phyloP scores from a whole-genome alignment of 805 yeast genomes.

The Wickerhamomyces ciferrii region DNA sequence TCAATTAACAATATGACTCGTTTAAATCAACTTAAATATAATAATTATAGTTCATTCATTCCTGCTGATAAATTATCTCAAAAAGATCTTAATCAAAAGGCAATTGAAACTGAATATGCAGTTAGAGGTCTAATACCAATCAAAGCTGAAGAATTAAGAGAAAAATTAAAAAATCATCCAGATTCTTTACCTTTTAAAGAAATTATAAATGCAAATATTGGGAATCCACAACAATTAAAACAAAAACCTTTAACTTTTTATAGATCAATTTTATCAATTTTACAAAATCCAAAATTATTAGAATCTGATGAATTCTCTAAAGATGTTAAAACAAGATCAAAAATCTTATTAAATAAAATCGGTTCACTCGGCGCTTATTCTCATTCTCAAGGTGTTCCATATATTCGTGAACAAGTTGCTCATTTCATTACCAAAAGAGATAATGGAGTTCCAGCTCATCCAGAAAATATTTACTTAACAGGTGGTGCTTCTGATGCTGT shows the following conservation, averaged over 20 bases:
- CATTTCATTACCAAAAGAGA: slow-evolving; percentile 76
- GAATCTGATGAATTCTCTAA: slow-evolving; percentile 35
- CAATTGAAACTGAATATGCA: slow-evolving; percentile 88
- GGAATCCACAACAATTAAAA: slow-evolving; percentile 96
- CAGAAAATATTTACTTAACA: slow-evolving; percentile 77
- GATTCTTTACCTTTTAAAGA: slow-evolving; percentile 67
- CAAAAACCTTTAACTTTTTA: slow-evolving; percentile 95
- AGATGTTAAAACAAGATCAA: slow-evolving; percentile 77
- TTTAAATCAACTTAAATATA: background rate
- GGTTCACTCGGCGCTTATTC: slow-evolving; percentile 96
- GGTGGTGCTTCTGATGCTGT: slow-evolving; percentile 96
- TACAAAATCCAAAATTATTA: slow-evolving; percentile 79
- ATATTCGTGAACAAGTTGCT: slow-evolving; percentile 75
- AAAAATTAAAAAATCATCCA: slow-evolving; percentile 47
- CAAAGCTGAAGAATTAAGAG: slow-evolving; percentile 79
- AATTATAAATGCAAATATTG: slow-evolving; percentile 89
- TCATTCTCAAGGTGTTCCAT: slow-evolving; percentile 80
- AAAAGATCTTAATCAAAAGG: slow-evolving; percentile 62
- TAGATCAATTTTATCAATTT: slow-evolving; percentile 79
- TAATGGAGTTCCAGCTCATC: slow-evolving; percentile 59
- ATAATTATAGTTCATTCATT: slow-evolving; percentile 4
- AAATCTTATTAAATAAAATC: slow-evolving; percentile 47
- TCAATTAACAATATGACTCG: background rate
- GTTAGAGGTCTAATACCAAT: slow-evolving; percentile 94
- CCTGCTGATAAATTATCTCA: slow-evolving; percentile 33